Evolutionary conservation across 139 green algal species (phyloP), one percentile per base, ranked within the genome.

Genomic region (Chlamydomonas schloesseri): DNA sequence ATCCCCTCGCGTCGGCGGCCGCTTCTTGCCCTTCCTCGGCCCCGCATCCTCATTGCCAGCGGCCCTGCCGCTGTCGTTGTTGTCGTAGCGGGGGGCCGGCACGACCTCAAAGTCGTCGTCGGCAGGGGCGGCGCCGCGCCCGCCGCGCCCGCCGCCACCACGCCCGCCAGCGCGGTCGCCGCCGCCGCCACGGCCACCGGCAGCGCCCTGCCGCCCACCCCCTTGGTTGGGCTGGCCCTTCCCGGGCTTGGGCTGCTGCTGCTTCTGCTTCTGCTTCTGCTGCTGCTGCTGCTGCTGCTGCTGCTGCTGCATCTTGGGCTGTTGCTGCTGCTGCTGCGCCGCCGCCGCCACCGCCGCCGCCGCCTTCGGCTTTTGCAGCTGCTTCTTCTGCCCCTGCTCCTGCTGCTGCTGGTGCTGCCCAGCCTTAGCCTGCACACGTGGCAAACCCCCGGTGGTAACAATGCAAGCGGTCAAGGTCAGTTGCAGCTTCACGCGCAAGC

Each of bases 51-150:
- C 47, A 28, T 4, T 53, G 20, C n/a, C 53, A 15, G 15, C 71
- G 17, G 2, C 17, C 47, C 24, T n/a, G 1, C 31, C 47, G 72
- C 50, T 23, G 9, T 53, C 53, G 11, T 69, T 53, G 50, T 77
- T 28, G 6, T 67, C 68, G 23, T 76, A 20, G 2, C 37, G 29
- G 1, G 72, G 47, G 0, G 80, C 80, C 15, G 80, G 80, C 29
- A 86, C 80, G 0, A 86, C 36, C 80, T 86, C 80, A 71, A 86
- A 86, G 10, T 77, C 80, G 6, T 86, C 47, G 55, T 81, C 55
- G 8, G 3, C 50, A n/a, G 3, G 2, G 73, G 18, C 31, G 74
- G 55, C 55, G 74, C 55, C 33, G 31, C 33, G 1, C 0, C 55
- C 6, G 6, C 42, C 42, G 8, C 42, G 6, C 6, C 42, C 6